phyloP scores from a whole-genome alignment of 202 grass and related monocot species.

The Eragrostis tef region DNA sequence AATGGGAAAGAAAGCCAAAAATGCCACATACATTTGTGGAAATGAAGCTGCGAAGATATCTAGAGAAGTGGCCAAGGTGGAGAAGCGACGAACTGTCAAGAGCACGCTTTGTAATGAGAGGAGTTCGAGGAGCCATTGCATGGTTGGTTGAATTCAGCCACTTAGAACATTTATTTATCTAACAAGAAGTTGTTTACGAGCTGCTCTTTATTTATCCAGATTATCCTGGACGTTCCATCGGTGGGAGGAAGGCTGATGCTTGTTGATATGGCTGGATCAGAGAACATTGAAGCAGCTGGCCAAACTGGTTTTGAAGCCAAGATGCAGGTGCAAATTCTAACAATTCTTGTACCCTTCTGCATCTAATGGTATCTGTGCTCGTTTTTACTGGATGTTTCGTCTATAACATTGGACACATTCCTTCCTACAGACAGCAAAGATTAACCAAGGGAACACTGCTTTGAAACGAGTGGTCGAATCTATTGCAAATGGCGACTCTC shows the following conservation, averaged over 20 bases:
- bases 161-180: constrained; percentile 11
- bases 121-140: constrained; percentile 88
- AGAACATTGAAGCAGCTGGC: constrained; percentile 94
- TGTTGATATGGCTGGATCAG: constrained; percentile 95
- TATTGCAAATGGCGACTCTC: constrained; percentile 92
- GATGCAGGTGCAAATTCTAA: constrained; percentile 71
- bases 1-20: constrained; percentile 93
- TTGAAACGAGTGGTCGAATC: constrained; percentile 92
- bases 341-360: background rate
- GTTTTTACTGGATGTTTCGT: constrained; percentile 12
- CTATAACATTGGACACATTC: constrained; percentile 26
- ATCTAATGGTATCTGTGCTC: background rate
- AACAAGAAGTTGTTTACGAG: background rate
- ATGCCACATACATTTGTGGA: constrained; percentile 78
- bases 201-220: constrained; percentile 47
- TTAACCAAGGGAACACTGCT: constrained; percentile 88
- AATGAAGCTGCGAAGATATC: constrained; percentile 87
- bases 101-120: constrained; percentile 93
- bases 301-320: constrained; percentile 93
- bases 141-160: constrained; percentile 56
- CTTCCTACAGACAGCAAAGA: constrained; percentile 77
- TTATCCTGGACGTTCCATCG: constrained; percentile 90
- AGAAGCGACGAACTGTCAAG: constrained; percentile 79
- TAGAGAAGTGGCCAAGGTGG: constrained; percentile 82
- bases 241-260: constrained; percentile 96